Evolutionary conservation across 495 filamentous ascomycete species (phyloP).

Genomic region (Aspergillus cristatus): DNA sequence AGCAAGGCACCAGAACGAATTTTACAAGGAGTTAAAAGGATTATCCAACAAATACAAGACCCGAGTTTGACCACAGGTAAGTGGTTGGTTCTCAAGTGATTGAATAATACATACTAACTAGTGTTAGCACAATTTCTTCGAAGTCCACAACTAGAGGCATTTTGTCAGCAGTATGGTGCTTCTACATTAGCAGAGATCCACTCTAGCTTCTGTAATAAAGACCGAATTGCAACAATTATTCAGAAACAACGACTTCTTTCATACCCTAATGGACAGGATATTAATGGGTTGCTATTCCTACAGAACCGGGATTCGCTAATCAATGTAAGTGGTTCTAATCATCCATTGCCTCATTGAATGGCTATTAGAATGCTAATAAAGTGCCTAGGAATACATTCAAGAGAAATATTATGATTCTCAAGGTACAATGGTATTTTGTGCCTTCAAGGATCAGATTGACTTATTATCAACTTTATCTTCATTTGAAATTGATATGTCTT

Average conservation of each 20-base stretch:
- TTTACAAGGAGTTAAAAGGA: neutral
- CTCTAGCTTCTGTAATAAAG: conserved; percentile 4
- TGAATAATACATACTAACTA: neutral
- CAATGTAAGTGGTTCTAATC: conserved; percentile 1
- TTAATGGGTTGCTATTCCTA: conserved; percentile 4
- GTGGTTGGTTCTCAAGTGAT: conserved; percentile 1
- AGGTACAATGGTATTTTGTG: neutral
- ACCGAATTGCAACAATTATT: conserved; percentile 5
- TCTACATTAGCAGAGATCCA: conserved; percentile 5
- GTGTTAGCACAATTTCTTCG: conserved; percentile 7
- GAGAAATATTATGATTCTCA: neutral
- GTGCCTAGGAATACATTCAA: neutral
- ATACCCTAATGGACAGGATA: conserved; percentile 4
- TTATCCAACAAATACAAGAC: conserved; percentile 1
- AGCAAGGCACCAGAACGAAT: conserved; percentile 3
- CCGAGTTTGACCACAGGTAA: conserved; percentile 3
- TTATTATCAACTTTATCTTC: neutral
- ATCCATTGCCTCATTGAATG: neutral
- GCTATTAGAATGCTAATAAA: neutral
- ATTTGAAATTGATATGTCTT: neutral
- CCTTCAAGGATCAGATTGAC: neutral
- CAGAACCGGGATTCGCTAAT: neutral
- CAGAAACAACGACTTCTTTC: conserved; percentile 4
- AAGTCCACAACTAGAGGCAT: conserved; percentile 5
- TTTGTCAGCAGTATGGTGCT: conserved; percentile 4